These are phyloP conservation scores for Torrubiella hemipterigena DNA, from an alignment of 2,329 filamentous ascomycete genomes.

Conservation along the genomic window DNA sequence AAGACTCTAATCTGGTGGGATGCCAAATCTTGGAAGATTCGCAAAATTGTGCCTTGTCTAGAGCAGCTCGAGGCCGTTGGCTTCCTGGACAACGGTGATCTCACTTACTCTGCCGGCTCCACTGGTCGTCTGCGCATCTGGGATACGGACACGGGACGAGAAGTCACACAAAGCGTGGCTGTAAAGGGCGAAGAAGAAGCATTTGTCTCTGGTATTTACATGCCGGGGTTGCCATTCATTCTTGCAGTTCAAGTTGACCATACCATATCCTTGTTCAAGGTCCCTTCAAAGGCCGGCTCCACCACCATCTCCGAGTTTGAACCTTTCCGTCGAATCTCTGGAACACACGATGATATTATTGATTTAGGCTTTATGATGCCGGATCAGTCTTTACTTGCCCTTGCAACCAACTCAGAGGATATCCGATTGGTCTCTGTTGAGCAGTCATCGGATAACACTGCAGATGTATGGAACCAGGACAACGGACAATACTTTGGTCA, in stretches of 20 bases:
- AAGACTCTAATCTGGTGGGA: conserved; percentile 94
- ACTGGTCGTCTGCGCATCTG: conserved; percentile 76
- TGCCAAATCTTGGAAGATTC: conserved; percentile 68
- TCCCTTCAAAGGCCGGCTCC: conserved; percentile 26
- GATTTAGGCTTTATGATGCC: conserved; percentile 79
- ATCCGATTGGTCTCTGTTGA: conserved; percentile 71
- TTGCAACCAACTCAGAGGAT: conserved; percentile 93
- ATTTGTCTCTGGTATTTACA: conserved; percentile 62
- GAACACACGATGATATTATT: conserved; percentile 95
- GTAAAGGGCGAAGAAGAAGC: conserved; percentile 48
- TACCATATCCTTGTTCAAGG: conserved; percentile 63
- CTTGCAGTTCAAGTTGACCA: conserved; percentile 83
- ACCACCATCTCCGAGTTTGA: conserved; percentile 25
- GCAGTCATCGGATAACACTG: conserved; percentile 16
- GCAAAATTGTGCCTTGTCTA: conserved; percentile 69
- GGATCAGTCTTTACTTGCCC: conserved; percentile 68
- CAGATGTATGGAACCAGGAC: conserved; percentile 11
- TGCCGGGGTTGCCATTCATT: conserved; percentile 53
- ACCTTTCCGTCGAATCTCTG: conserved; percentile 71
- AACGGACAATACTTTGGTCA: conserved; percentile 65
- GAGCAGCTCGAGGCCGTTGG: conserved; percentile 78
- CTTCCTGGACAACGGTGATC: conserved; percentile 57
- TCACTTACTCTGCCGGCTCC: conserved; percentile 77
- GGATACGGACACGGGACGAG: conserved; percentile 63
- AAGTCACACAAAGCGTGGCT: conserved; percentile 65